Evolutionary conservation across 2,329 filamentous ascomycete species (phyloP).

Genomic region (Thielaviopsis musarum): DNA sequence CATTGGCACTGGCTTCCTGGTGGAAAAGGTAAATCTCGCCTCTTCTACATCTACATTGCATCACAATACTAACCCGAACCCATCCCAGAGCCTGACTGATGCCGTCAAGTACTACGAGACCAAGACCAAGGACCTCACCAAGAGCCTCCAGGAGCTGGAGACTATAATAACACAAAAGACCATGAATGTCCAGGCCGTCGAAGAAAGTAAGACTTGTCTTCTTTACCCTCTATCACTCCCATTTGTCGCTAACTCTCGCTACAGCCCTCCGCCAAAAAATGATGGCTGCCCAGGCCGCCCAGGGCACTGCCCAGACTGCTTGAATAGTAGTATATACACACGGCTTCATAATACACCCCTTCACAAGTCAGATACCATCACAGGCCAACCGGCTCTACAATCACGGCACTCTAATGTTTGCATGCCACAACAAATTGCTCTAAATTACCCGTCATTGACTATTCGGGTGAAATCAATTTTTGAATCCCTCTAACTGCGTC

Average conservation of each 20-base stretch:
- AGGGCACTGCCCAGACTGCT: not conserved
- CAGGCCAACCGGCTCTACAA: not conserved
- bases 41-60: not conserved
- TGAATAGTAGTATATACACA: not conserved
- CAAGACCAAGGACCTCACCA: slow-evolving; percentile 35
- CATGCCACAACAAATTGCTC: not conserved
- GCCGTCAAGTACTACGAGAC: slow-evolving; percentile 39
- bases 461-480: too few species aligned
- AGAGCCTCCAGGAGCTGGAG: slow-evolving; percentile 40
- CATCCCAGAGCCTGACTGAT: slow-evolving; percentile 31
- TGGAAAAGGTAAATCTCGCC: slow-evolving; percentile 57
- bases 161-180: slow-evolving; percentile 52
- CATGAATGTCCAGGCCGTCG: slow-evolving; percentile 67
- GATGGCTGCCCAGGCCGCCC: slow-evolving; percentile 15
- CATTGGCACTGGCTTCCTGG: slow-evolving; percentile 83
- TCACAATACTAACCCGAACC: not conserved
- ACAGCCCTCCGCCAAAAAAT: slow-evolving; percentile 25
- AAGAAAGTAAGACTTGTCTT: slow-evolving; percentile 47
- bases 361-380: not conserved
- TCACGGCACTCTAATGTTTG: too few species aligned
- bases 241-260: slow-evolving; percentile 4
- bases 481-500: too few species aligned
- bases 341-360: not conserved
- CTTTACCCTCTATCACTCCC: not conserved
- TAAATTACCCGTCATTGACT: not conserved